Evolutionary conservation across 2,329 filamentous ascomycete species (phyloP), one percentile per base, ranked within the genome.

Genomic region (Moelleriella libera): DNA sequence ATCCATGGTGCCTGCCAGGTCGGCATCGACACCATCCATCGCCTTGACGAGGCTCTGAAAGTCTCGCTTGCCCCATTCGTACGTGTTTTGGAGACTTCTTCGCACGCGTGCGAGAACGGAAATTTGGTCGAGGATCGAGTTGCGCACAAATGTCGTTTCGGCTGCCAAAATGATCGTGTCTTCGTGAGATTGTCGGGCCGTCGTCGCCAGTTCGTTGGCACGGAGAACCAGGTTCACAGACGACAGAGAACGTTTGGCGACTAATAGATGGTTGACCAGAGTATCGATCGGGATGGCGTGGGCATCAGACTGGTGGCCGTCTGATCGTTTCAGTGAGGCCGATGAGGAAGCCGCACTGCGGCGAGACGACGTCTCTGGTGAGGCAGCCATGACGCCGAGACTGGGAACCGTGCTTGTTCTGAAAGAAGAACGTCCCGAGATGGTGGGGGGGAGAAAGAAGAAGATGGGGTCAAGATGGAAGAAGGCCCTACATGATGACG

Each of bases 221-320:
- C 86, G 85, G 60, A 86, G 82, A 46, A 96, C 87, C 50, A 85
- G 81, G 41, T 74, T 79, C 62, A 94, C 88, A 9, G 88, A 88
- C 12, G 85, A 85, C 5, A 97, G 75, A 1, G 89, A 89, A 43
- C 87, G 80, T 62, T 96, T 96, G 7, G 90, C 85, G 31, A 84
- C 82, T 41, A 96, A 79, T 37, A 96, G 82, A 65, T 94, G 82
- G 47, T 80, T 77, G 48, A 96, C 85, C 42, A 97, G 79, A 29
- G 79, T 80, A 56, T 94, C 87, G 58, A 94, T 76, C 34, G 64
- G 56, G 45, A 66, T 59, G 43, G 47, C 42, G 41, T 45, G 44
- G 30, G 45, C 6, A 45, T 52, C 48, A 41, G 46, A 45, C 30
- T 45, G 49, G 47, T 57, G 53, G 49, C 56, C 54, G 42, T 55